These are phyloP conservation scores for Xylariaceae sp. DNA, from an alignment of 2,329 filamentous ascomycete genomes.

Conservation along the genomic window DNA sequence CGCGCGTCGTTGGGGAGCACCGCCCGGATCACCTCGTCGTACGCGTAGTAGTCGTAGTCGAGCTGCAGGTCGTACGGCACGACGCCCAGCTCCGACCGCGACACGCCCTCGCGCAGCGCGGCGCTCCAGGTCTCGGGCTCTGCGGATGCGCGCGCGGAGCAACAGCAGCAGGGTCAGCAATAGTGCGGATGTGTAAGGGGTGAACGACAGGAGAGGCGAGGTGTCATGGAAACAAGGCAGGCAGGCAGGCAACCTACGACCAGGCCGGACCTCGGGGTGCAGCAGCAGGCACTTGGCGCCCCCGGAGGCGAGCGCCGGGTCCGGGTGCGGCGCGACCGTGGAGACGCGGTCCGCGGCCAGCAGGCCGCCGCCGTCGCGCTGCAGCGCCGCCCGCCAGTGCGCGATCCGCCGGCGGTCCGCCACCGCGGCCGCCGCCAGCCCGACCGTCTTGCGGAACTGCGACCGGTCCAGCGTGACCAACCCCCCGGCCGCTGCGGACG, in stretches of 20 bases:
- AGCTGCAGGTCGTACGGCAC: slow-evolving; percentile 69
- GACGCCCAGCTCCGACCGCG: slow-evolving; percentile 60
- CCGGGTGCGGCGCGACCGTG: slow-evolving; percentile 56
- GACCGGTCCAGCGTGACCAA: slow-evolving; percentile 62
- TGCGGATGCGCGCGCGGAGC: too few species aligned
- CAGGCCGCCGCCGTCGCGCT: slow-evolving; percentile 56
- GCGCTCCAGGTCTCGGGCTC: slow-evolving; percentile 70
- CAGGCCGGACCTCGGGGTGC: slow-evolving; percentile 45
- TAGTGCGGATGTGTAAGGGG: too few species aligned
- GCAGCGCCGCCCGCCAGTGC: slow-evolving; percentile 58
- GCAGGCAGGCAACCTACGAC: slow-evolving; percentile 34
- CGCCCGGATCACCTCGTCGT: slow-evolving; percentile 70
- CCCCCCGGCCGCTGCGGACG: slow-evolving; percentile 44
- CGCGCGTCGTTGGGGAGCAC: slow-evolving; percentile 75
- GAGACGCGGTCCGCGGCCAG: slow-evolving; percentile 57
- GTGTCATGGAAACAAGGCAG: too few species aligned
- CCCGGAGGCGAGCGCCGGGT: slow-evolving; percentile 39
- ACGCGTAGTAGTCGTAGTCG: slow-evolving; percentile 46
- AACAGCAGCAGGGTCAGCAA: too few species aligned
- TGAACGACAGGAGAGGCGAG: too few species aligned
- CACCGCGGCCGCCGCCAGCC: slow-evolving; percentile 70
- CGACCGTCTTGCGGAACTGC: slow-evolving; percentile 71
- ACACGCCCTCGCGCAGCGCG: slow-evolving; percentile 59
- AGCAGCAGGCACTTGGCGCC: slow-evolving; percentile 58
- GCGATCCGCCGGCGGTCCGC: slow-evolving; percentile 69